phyloP scores from a whole-genome alignment of 2,329 filamentous ascomycete species.

The Colletotrichum chlorophyti region DNA sequence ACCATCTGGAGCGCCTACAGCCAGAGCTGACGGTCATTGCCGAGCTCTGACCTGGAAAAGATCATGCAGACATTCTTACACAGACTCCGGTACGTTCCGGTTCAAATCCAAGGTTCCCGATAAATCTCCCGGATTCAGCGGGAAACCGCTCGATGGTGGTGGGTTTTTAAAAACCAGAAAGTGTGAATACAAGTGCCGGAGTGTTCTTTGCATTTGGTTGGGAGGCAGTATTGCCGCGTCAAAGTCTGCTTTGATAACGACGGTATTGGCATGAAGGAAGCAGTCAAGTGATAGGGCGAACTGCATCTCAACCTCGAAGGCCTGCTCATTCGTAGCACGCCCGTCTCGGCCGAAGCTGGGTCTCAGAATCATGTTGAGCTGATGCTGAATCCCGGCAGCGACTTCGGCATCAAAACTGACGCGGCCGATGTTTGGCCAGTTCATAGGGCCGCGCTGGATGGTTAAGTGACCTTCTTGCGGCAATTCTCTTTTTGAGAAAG shows the following conservation, averaged over 20 bases:
- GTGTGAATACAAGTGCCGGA: background rate
- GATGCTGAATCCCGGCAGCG: background rate
- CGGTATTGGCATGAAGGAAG: background rate
- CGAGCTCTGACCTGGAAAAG: background rate
- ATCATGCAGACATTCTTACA: background rate
- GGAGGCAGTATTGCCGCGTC: background rate
- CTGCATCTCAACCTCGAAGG: background rate
- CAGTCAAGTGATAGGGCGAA: background rate
- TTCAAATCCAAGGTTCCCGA: background rate
- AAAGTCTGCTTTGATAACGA: background rate
- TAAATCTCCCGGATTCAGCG: background rate
- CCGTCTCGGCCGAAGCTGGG: background rate
- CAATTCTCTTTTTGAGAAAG: background rate
- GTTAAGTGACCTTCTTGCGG: background rate
- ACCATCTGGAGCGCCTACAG: constrained; percentile 31
- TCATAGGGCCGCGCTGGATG: background rate
- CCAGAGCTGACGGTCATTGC: background rate
- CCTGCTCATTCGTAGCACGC: background rate
- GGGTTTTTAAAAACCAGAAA: background rate
- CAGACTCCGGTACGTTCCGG: background rate
- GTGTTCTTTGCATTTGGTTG: background rate
- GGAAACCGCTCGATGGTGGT: background rate
- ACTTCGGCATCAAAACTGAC: background rate
- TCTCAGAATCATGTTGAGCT: background rate
- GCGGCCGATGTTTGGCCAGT: background rate